phyloP scores from a whole-genome alignment of 2,329 filamentous ascomycete species.

The Colletotrichum endophyticum region DNA sequence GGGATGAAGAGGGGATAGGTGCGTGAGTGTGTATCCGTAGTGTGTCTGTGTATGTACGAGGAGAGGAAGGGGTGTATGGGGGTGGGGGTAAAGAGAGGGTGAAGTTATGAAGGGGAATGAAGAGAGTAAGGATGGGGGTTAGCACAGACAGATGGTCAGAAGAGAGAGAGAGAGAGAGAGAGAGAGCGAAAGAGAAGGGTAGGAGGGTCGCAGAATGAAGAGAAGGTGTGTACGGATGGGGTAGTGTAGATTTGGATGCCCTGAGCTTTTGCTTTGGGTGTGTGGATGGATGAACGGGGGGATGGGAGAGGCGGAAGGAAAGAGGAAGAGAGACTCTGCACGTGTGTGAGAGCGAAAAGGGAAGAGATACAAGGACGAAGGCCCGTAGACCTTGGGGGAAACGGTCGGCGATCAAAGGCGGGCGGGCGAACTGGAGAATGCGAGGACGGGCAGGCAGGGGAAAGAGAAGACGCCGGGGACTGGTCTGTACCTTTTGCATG shows the following conservation, averaged over 20 bases:
- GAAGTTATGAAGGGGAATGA: not conserved
- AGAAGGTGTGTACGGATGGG: not conserved
- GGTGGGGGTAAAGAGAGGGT: not conserved
- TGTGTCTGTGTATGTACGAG: not conserved
- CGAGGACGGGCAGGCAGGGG: not conserved
- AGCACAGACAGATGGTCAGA: not conserved
- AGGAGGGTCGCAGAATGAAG: not conserved
- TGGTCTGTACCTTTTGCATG: not conserved
- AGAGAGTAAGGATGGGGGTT: not conserved
- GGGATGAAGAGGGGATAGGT: not conserved
- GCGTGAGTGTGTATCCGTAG: not conserved
- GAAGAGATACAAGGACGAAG: not conserved
- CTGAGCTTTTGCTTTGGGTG: no score
- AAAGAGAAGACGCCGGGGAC: not conserved
- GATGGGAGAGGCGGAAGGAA: not conserved
- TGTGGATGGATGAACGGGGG: not conserved
- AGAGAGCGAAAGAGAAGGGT: not conserved
- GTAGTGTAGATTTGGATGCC: no score
- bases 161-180: not conserved
- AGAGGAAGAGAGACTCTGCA: no score
- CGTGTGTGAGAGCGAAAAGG: not conserved
- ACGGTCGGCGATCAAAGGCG: conserved; percentile 4
- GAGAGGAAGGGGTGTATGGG: not conserved
- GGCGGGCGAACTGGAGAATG: not conserved
- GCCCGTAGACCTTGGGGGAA: not conserved